These are phyloP conservation scores for Bisporella sp. DNA, from an alignment of 2,329 filamentous ascomycete genomes.

Conservation along the genomic window DNA sequence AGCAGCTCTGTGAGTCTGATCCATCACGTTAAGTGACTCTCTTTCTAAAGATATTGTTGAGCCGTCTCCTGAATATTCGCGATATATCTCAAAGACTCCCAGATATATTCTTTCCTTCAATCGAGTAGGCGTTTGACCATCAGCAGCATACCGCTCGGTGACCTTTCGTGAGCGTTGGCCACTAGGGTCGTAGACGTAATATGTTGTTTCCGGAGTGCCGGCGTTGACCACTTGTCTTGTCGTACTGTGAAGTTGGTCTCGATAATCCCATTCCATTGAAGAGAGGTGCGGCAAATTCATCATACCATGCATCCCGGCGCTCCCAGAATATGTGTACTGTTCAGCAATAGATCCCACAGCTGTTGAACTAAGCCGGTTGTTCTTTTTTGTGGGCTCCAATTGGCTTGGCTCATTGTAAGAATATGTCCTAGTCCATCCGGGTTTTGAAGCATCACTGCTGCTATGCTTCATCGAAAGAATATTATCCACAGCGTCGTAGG, in stretches of 20 bases:
- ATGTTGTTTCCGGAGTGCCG: slow-evolving; percentile 7
- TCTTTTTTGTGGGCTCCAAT: background rate
- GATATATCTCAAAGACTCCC: too few species aligned
- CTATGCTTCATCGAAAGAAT: background rate
- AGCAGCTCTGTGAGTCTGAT: too few species aligned
- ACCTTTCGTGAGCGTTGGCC: background rate
- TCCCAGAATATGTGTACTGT: background rate
- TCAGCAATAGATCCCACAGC: background rate
- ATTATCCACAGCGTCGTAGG: background rate
- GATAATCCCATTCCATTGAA: background rate
- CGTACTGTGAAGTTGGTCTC: background rate
- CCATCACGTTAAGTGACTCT: too few species aligned
- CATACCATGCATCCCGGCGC: background rate
- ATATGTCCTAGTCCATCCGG: background rate
- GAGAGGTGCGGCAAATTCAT: background rate
- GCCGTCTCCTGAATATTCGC: too few species aligned
- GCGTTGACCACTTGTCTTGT: background rate
- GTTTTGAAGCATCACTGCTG: background rate
- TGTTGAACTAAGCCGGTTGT: background rate
- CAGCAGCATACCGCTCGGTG: background rate
- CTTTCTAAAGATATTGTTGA: too few species aligned
- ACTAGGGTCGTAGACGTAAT: background rate
- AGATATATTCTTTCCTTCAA: too few species aligned
- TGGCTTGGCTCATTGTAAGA: background rate
- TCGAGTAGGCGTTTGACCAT: background rate